Evolutionary conservation across 2,329 filamentous ascomycete species (phyloP).

Genomic region (Claviceps lovelessii): DNA sequence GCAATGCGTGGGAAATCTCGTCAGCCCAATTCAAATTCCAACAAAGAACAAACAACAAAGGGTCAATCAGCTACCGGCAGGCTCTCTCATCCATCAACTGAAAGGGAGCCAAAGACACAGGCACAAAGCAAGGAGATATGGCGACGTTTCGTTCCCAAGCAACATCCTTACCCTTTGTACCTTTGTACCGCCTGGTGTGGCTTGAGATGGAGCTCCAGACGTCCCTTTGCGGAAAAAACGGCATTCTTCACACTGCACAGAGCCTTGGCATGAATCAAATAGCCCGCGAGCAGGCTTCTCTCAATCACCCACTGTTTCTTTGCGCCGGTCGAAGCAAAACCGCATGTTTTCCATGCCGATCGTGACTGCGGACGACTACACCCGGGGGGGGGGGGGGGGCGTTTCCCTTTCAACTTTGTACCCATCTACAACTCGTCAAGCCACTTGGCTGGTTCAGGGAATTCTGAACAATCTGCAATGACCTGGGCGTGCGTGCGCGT

Average conservation of each 20-base stretch:
- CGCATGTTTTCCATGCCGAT: background rate
- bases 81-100: background rate
- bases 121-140: background rate
- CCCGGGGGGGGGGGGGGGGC: no score
- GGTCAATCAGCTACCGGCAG: background rate
- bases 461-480: no score
- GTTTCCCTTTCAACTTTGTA: no score
- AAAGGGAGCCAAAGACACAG: background rate
- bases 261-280: no score
- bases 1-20: no score
- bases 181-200: background rate
- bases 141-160: background rate
- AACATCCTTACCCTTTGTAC: background rate
- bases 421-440: no score
- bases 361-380: background rate
- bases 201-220: no score
- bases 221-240: no score
- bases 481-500: no score
- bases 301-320: background rate
- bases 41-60: background rate
- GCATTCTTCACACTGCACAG: no score
- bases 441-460: no score
- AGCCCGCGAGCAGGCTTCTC: background rate
- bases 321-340: background rate
- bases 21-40: background rate